These are phyloP conservation scores for Phytophthora sansomeana DNA, from an alignment of 352 stramenopile genomes.

Conservation along the genomic window DNA sequence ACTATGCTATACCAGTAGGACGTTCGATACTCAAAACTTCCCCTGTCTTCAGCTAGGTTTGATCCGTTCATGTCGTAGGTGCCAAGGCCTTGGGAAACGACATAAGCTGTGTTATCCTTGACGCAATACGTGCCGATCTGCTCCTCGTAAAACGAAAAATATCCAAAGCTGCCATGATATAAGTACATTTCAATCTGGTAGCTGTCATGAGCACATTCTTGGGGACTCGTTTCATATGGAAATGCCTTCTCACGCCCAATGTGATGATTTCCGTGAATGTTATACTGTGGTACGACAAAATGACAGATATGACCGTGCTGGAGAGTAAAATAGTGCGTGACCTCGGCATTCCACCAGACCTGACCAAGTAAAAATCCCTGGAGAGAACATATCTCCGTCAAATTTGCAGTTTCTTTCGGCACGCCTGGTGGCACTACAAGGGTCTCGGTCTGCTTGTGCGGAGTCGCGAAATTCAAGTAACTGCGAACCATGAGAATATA, in stretches of 20 bases:
- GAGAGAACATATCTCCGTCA: slow-evolving; percentile 16
- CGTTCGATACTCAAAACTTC: slow-evolving; percentile 12
- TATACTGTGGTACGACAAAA: slow-evolving; percentile 34
- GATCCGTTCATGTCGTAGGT: slow-evolving; percentile 27
- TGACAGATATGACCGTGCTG: slow-evolving; percentile 19
- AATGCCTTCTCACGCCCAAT: slow-evolving; percentile 4
- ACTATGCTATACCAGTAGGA: slow-evolving; percentile 30
- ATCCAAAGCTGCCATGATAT: slow-evolving; percentile 33
- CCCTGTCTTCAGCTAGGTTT: slow-evolving; percentile 9
- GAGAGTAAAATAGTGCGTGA: slow-evolving; percentile 20
- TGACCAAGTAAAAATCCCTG: slow-evolving; percentile 14
- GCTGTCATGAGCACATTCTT: slow-evolving; percentile 14
- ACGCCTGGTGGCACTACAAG: slow-evolving; percentile 13
- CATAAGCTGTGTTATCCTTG: slow-evolving; percentile 20
- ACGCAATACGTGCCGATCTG: slow-evolving; percentile 28
- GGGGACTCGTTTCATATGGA: slow-evolving; percentile 12
- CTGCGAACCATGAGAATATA: slow-evolving; percentile 30
- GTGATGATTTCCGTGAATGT: slow-evolving; percentile 22
- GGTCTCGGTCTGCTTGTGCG: slow-evolving; percentile 26
- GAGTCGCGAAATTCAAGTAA: slow-evolving; percentile 29
- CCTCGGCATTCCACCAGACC: slow-evolving; percentile 33
- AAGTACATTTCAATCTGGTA: slow-evolving; percentile 16
- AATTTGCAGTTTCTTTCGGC: slow-evolving; percentile 15
- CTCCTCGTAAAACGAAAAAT: slow-evolving; percentile 29
- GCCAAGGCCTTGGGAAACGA: slow-evolving; percentile 10